Percentiles rank a stretch among this genome's conserved stretches.
These are phyloP conservation scores for Apophysomyces ossiformis DNA, from an alignment of 371 early-diverging fungal genomes.

Conservation along the genomic window DNA sequence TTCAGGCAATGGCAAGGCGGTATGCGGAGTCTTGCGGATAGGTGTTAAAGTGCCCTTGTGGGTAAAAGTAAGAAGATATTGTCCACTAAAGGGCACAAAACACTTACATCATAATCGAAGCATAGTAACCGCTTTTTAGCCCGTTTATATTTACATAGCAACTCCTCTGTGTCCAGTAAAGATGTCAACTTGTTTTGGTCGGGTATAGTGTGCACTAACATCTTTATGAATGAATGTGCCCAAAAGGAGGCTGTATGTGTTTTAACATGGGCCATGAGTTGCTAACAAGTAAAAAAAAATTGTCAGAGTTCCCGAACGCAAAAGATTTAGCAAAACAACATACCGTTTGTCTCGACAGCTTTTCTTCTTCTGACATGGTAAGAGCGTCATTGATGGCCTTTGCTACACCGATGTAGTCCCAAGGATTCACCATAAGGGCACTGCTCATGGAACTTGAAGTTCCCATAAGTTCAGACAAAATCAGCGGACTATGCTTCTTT, in stretches of 20 bases:
- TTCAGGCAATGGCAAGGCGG: constrained; percentile 61
- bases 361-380: constrained; percentile 77
- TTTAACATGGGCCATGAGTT: constrained; percentile 83
- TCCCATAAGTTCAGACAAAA: constrained; percentile 97
- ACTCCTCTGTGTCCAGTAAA: constrained; percentile 53
- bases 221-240: constrained; percentile 84
- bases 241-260: constrained; percentile 92
- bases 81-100: constrained; percentile 35
- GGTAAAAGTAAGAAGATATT: constrained; percentile 22
- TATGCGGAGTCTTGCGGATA: constrained; percentile 64
- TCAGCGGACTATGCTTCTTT: constrained; percentile 87
- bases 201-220: constrained; percentile 37
- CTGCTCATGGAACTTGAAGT: constrained; percentile 87
- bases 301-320: constrained; percentile 71
- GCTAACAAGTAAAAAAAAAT: constrained; percentile 36
- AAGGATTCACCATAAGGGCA: constrained; percentile 93
- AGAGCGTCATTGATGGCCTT: constrained; percentile 86
- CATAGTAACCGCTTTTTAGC: constrained; percentile 73
- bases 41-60: constrained; percentile 76
- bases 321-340: constrained; percentile 66
- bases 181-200: constrained; percentile 58
- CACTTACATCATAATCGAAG: constrained; percentile 71
- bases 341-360: constrained; percentile 89
- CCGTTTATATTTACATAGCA: constrained; percentile 51
- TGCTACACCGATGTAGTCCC: constrained; percentile 91